These are phyloP conservation scores for Penicillium bovifimosum DNA, from an alignment of 495 filamentous ascomycete genomes.

Conservation along the genomic window DNA sequence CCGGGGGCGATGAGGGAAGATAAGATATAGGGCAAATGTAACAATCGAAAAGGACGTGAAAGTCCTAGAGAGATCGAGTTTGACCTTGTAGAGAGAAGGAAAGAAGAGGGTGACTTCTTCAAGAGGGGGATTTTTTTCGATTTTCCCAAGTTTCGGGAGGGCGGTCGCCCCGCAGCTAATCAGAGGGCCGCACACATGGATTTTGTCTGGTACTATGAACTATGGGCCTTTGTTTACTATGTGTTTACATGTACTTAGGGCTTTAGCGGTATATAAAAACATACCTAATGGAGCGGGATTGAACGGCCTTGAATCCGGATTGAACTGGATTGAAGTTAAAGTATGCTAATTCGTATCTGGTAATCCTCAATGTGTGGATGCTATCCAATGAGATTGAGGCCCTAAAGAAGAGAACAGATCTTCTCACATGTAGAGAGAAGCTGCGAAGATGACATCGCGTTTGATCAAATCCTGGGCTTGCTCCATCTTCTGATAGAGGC, in stretches of 20 bases:
- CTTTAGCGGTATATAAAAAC: too few relatives aligned
- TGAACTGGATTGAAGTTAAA: too few relatives aligned
- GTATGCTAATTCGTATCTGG: too few relatives aligned
- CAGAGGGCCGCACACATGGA: conserved; percentile 35
- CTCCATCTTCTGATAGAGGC: conserved; percentile 92
- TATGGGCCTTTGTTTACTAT: not conserved
- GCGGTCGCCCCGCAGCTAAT: conserved; percentile 43
- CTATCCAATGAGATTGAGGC: not conserved
- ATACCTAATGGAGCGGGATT: too few relatives aligned
- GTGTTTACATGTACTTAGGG: too few relatives aligned
- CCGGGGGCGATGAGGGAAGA: conserved; percentile 8
- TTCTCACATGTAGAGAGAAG: conserved; percentile 69
- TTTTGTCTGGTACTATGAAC: conserved; percentile 2
- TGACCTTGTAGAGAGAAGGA: conserved; percentile 18
- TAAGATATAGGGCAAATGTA: not conserved
- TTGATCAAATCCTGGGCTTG: conserved; percentile 94
- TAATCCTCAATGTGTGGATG: not conserved
- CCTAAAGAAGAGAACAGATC: not conserved
- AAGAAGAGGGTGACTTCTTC: conserved; percentile 2
- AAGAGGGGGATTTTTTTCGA: conserved; percentile 28
- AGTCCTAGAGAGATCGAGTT: conserved; percentile 20
- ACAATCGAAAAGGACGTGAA: conserved; percentile 15
- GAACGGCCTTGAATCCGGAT: too few relatives aligned
- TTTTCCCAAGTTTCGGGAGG: conserved; percentile 31
- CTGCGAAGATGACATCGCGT: conserved; percentile 87